Base-by-base conservation (phyloP, 106 monocot species). In the Dendrobium catenatum region DNA sequence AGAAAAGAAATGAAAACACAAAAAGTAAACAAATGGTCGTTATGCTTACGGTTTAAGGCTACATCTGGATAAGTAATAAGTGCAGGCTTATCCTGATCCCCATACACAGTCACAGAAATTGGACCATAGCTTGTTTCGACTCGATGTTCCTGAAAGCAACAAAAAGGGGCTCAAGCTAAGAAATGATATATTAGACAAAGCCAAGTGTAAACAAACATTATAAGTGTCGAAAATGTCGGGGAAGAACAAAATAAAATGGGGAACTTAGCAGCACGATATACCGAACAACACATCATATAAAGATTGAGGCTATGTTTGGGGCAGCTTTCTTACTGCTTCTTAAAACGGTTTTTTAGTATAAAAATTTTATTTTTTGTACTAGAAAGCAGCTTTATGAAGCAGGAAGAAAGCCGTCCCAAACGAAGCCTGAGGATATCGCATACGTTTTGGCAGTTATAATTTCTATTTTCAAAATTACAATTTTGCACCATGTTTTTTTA, bases 21-120 rank as follows among this genome's bases (percentile, higher is more conserved):
- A 61, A 37, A 15, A 15, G 15, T 64, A 31, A 70, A 13, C 16
- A 22, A 64, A 22, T 8, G 22, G 43, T 29, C 6, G 20, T 74
- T 41, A 31, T 44, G 49, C 92, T 86, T 80, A 93, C 93, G 64
- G 80, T 93, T 90, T 78, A 93, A 86, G 56, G 81, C 93, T 42
- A 93, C 79, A 82, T 93, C 93, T 33, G 90, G 90, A 56, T 93
- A 93, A 0, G 93, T 93, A 47, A 93, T 31, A 20, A 93, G 88
- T 19, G 90, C 86, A 46, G 86, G 88, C 73, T 90, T 93, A 17
- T 90, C 90, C 56, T 81, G 86, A 81, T 93, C 90, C 20, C 93
- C 93, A 85, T 81, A 90, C 9, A 93, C 85, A 61, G 81, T 74
- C 80, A 90, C 90, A 29, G 90, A 88, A 4, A 93, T 76, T 9